Base-by-base conservation (phyloP, 495 filamentous ascomycete species). In the Tuber microsphaerosporum region DNA sequence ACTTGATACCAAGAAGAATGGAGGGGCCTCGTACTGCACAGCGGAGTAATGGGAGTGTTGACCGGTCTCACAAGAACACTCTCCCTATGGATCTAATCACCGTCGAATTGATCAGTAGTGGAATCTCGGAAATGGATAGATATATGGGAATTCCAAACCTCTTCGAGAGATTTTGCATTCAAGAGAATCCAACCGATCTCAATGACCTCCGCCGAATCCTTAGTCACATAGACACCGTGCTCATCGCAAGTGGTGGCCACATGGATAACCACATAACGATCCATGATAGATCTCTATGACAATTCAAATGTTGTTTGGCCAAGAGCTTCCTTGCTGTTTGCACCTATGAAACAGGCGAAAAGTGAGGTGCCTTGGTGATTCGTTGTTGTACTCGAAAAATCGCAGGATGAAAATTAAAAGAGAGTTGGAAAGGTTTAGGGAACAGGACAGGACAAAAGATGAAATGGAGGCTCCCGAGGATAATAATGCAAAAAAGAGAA, bases 231-330 rank as follows among this genome's bases (percentile, higher is more conserved):
- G 74, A 99, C 96, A 75, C 95, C 95, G 86, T 99, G 95, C 82
- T 99, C 95, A 84, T 98, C 95, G 85, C 95, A 98, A 79, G 95
- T 99, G 44, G 96, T 99, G 76, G 96, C 95, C 80, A 98, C 94
- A 85, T 98, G 95, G 83, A 97, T 95, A 81, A 99, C 92, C 77
- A 97, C 91, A 84, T 97, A 98, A 82, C 94, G 92, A 86, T 98
- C 95, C 86, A 94, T 89, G 86, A 92, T 93, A 76, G 87, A 77
- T 69, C 45, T 42, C 56, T 39, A 61, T 46, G 68, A 48, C 43
- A 72, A 56, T 75, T 72, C 72, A 81, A 81, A 74, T 75, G 76
- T 75, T 46, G 79, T 74, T 76, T 81, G 45, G 70, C 48, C 71
- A 75, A 71, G 75, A 74, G 61, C 56, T 48, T 80, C 79, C 75